Evolutionary conservation across 129 eudicot species (phyloP), one percentile per base, ranked within the genome.

Genomic region (Calendula officinalis): DNA sequence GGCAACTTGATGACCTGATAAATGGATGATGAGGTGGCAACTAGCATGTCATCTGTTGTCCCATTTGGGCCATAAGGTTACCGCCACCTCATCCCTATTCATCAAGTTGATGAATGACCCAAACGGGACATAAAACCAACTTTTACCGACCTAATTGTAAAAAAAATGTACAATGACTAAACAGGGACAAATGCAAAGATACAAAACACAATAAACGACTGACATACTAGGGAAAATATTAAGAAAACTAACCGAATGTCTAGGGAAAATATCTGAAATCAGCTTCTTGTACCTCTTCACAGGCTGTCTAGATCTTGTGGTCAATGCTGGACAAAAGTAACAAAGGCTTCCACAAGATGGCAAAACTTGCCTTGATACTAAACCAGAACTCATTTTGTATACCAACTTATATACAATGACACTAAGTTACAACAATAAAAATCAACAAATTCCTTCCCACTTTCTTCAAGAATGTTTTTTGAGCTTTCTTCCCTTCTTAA

Each of bases 261-360:
- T 76, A 6, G 99, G 97, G 40, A 94, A 94, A 57, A 89, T 94
- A 74, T 94, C 99, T 3, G 95, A 78, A 63, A 94, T 86, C 76
- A 94, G 76, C 79, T 88, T 86, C 87, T 94, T 94, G 86, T 94
- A 94, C 84, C 99, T 78, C 86, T 94, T 94, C 64, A 94, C 95
- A 1, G 99, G 99, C 76, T 94, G 99, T 66, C 99, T 81, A 49
- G 99, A 94, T 80, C 99, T 83, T 2, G 97, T 68, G 34, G 97
- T 64, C 77, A 94, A 27, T 3, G 86, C 80, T 0, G 99, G 99
- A 66, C 99, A 94, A 64, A 85, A 83, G 83, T 83, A 75, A 80
- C 97, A 94, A 46, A 88, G 80, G 75, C 72, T 75, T 40, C 92
- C 99, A 71, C 95, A 89, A 37, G 77, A 83, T 5, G 97, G 99